Evolutionary conservation across 768 basidiomycete species (phyloP).

Genomic region (Tricholomella constricta): DNA sequence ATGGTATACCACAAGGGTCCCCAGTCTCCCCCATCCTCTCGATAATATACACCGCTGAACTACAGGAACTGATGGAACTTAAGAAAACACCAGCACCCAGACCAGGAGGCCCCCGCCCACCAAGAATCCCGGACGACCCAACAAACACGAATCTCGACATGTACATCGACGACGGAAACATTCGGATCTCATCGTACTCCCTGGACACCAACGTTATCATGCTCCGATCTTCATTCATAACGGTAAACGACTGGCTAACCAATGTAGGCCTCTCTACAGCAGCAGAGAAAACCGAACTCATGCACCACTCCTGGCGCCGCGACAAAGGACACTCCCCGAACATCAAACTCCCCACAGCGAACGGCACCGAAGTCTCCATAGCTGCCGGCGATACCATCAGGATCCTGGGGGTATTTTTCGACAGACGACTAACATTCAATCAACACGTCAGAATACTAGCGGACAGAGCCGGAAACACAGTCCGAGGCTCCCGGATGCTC

Average conservation of each 20-base stretch:
- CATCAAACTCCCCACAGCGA: background rate
- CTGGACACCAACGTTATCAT: conserved; percentile 15
- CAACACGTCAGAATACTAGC: conserved; percentile 29
- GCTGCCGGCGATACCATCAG: conserved; percentile 9
- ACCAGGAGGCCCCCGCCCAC: background rate
- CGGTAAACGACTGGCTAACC: conserved; percentile 15
- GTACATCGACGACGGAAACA: conserved; percentile 35
- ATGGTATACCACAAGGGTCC: too few relatives aligned
- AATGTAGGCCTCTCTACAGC: conserved; percentile 21
- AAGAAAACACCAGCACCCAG: conserved; percentile 1
- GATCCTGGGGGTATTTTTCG: conserved; percentile 38
- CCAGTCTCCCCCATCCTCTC: too few relatives aligned
- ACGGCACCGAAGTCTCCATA: background rate
- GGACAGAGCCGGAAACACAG: conserved; percentile 24
- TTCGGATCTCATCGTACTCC: conserved; percentile 25
- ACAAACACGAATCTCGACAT: conserved; percentile 20
- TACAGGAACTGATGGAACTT: conserved; percentile 21
- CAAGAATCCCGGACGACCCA: conserved; percentile 15
- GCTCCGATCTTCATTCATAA: conserved; percentile 19
- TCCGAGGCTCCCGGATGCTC: conserved; percentile 30
- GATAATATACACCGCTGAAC: too few relatives aligned
- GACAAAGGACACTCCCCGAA: background rate
- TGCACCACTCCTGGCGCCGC: conserved; percentile 25
- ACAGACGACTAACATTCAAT: conserved; percentile 33
- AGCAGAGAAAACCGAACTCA: conserved; percentile 26